phyloP scores from a whole-genome alignment of 2,329 filamentous ascomycete species.

The Claviceps pusilla region DNA sequence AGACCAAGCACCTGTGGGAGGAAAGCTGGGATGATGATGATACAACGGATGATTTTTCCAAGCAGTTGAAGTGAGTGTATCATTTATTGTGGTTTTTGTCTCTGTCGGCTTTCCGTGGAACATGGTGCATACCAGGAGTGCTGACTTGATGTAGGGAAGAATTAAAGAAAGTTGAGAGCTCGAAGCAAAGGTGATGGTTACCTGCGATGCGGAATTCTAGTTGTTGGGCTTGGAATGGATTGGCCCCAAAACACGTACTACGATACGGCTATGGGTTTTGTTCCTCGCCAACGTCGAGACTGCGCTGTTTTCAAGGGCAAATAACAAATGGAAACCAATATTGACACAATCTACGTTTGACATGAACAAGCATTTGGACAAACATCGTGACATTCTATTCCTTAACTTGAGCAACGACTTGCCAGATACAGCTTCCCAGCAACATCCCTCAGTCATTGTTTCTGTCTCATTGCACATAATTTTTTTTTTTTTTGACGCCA shows the following conservation, averaged over 20 bases:
- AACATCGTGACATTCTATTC: too few species aligned
- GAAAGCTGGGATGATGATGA: slow-evolving; percentile 99
- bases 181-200: slow-evolving; percentile 41
- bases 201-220: background rate
- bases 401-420: slow-evolving; percentile 1
- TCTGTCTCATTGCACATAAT: background rate
- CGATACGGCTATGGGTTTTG: background rate
- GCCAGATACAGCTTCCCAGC: background rate
- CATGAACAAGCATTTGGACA: background rate
- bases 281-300: background rate
- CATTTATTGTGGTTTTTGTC: background rate
- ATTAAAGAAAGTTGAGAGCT: slow-evolving; percentile 78
- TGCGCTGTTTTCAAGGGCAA: background rate
- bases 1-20: slow-evolving; percentile 78
- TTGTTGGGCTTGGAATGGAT: background rate
- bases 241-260: background rate
- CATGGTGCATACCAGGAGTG: background rate
- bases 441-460: slow-evolving; percentile 11
- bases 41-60: slow-evolving; percentile 88
- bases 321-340: background rate
- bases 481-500: background rate
- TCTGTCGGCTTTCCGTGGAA: too few species aligned
- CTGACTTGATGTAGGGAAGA: slow-evolving; percentile 50
- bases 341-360: too few species aligned
- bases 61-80: slow-evolving; percentile 68